Evolutionary conservation across 1,284 basidiomycete genomes (phyloP).

Genomic region (Hymenochaete sp.): DNA sequence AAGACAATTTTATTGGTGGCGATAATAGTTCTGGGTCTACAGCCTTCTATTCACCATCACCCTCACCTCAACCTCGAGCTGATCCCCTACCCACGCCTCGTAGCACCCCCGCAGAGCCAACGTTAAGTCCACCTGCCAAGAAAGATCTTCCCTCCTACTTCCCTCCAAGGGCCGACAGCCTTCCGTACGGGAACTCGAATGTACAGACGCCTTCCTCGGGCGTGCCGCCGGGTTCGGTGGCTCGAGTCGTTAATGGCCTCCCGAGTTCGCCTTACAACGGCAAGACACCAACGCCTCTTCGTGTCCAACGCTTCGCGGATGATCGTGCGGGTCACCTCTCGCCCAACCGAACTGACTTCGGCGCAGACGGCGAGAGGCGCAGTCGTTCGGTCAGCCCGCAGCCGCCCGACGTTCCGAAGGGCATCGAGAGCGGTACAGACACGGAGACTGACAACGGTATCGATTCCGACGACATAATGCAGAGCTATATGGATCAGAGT

Average conservation of each 20-base stretch:
- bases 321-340: conserved; percentile 13
- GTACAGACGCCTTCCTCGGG: neutral
- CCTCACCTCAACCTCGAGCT: conserved; percentile 7
- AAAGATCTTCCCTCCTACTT: conserved; percentile 5
- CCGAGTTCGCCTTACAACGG: conserved; percentile 13
- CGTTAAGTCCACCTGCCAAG: neutral
- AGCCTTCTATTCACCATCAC: conserved; percentile 11
- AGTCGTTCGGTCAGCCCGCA: conserved; percentile 17
- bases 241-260: conserved; percentile 9
- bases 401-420: conserved; percentile 50
- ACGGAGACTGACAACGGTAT: conserved; percentile 48
- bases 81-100: conserved; percentile 5
- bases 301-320: conserved; percentile 13
- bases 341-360: conserved; percentile 10
- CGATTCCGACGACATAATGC: conserved; percentile 19
- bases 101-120: neutral
- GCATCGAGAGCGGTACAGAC: conserved; percentile 67
- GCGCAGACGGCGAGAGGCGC: conserved; percentile 4
- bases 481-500: conserved; percentile 22
- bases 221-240: neutral
- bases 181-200: neutral
- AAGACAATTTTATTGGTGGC: conserved; percentile 13
- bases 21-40: conserved; percentile 14
- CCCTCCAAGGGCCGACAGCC: conserved; percentile 13
- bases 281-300: conserved; percentile 1